Conservation (phyloP, 73 alveolate genomes). For the Uronychia setigera region DNA sequence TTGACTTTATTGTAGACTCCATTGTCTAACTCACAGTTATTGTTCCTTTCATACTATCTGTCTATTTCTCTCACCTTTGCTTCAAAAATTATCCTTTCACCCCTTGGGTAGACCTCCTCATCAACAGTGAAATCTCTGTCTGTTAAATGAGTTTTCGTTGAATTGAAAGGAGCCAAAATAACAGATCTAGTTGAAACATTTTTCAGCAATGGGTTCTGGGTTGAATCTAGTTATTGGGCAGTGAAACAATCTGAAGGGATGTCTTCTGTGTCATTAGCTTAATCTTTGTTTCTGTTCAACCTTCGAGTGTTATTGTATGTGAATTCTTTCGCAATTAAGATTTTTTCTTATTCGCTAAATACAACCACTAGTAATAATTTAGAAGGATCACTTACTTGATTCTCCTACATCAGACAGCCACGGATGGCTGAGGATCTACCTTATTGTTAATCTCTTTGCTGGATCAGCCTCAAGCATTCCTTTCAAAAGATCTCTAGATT, state of each 20-base stretch:
- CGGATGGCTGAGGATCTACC: constrained; percentile 73
- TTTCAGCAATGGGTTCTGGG: constrained; percentile 26
- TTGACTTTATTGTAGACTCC: constrained; percentile 66
- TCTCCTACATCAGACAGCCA: constrained; percentile 73
- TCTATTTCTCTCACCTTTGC: constrained; percentile 78
- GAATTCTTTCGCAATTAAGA: constrained; percentile 43
- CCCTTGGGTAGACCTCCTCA: neutral
- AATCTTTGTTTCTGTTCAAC: constrained; percentile 26
- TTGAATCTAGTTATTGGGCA: constrained; percentile 22
- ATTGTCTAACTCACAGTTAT: constrained; percentile 82
- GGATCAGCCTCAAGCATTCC: constrained; percentile 77
- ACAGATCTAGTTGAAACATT: constrained; percentile 32
- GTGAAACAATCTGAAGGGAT: constrained; percentile 29
- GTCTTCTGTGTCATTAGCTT: neutral
- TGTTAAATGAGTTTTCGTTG: constrained; percentile 4
- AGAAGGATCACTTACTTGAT: constrained; percentile 10
- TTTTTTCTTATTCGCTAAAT: constrained; percentile 43
- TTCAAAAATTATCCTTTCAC: constrained; percentile 52
- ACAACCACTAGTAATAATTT: constrained; percentile 1
- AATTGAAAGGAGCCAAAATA: constrained; percentile 43
- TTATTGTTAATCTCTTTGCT: constrained; percentile 65
- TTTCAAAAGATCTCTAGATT: constrained; percentile 70
- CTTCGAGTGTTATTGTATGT: constrained; percentile 21
- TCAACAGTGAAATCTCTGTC: constrained; percentile 58
- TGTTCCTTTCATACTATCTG: constrained; percentile 77